These are phyloP conservation scores for Argentina anserina DNA, from an alignment of 306 rosid genomes.

Conservation along the genomic window DNA sequence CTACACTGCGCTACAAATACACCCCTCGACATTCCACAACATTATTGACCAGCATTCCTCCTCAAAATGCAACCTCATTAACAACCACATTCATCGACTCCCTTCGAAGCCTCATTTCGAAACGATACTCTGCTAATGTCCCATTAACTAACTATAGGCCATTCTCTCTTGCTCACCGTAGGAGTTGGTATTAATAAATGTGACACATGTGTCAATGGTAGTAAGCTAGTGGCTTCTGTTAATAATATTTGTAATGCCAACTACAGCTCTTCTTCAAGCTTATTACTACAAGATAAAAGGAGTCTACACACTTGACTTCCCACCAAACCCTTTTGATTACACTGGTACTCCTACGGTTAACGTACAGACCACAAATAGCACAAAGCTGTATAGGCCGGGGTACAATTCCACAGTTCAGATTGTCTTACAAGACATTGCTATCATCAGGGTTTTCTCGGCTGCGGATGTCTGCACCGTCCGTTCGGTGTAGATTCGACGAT, in stretches of 20 bases:
- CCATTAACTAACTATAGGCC: conserved; percentile 45
- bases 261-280: conserved; percentile 62
- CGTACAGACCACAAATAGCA: conserved; percentile 51
- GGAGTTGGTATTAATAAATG: conserved; percentile 57
- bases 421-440: conserved; percentile 56
- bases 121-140: conserved; percentile 54
- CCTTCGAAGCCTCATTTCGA: conserved; percentile 62
- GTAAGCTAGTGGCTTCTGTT: conserved; percentile 43
- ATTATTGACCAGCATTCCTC: conserved; percentile 43
- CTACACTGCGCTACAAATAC: conserved; percentile 52
- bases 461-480: too few species aligned
- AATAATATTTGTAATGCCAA: conserved; percentile 57
- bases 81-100: conserved; percentile 39
- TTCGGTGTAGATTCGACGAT: too few species aligned
- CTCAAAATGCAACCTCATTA: conserved; percentile 53
- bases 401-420: conserved; percentile 57
- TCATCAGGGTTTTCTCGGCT: too few species aligned
- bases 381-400: conserved; percentile 44
- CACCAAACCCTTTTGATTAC: conserved; percentile 48
- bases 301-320: conserved; percentile 63
- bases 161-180: conserved; percentile 50
- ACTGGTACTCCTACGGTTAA: conserved; percentile 53
- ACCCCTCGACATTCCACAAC: conserved; percentile 33
- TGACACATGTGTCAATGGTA: conserved; percentile 37
- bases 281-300: conserved; percentile 52